Evolutionary conservation across 495 filamentous ascomycete genomes (phyloP), one percentile per base, ranked within the genome.

Genomic region (Stereocaulon alpinum): DNA sequence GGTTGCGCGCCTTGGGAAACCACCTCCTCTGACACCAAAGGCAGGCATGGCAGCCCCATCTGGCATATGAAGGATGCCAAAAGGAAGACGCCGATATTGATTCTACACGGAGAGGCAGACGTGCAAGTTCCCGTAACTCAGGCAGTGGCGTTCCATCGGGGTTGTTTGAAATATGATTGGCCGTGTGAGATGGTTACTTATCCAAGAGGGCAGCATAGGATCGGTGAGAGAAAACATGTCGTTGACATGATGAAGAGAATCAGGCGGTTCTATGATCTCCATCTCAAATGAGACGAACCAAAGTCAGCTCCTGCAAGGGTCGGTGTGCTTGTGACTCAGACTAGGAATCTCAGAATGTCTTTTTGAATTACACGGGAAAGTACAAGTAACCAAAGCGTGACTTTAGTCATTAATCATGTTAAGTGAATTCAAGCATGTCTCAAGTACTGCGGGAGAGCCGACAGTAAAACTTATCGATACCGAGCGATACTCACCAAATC

Each of bases 81-180:
- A 30, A 47, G 40, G 37, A 61, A 48, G 30, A 47, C 58, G 32
- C 61, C 62, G 22, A 61, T 68, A 52, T 58, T 68, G 56, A 68
- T 68, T 54, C 45, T 68, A 17, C 64, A 68, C 41, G 61, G 61
- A 30, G 66, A 64, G 59, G 56, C 58, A 30, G 66, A 68, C 37
- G 59, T 60, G 29, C 50, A 64, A 9, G 61, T 63, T 40, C 66
- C 59, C 40, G 51, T 59, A 20, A 32, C 15, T 17, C 57, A 68
- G 59, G 66, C 63, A 12, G 32, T 60, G 4, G 61, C 61, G 12
- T 63, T 61, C 42, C 44, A 43, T 17, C 37, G 61, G 48, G 61
- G 48, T 15, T 51, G 55, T 12, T 30, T 41, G 45, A 20, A 53
- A 29, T 60, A 42, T 22, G 49, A 27, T 17, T 43, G 42, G 32